Evolutionary conservation across 176 grass and related monocot species (phyloP), one percentile per base, ranked within the genome.

Genomic region (Cocos nucifera): DNA sequence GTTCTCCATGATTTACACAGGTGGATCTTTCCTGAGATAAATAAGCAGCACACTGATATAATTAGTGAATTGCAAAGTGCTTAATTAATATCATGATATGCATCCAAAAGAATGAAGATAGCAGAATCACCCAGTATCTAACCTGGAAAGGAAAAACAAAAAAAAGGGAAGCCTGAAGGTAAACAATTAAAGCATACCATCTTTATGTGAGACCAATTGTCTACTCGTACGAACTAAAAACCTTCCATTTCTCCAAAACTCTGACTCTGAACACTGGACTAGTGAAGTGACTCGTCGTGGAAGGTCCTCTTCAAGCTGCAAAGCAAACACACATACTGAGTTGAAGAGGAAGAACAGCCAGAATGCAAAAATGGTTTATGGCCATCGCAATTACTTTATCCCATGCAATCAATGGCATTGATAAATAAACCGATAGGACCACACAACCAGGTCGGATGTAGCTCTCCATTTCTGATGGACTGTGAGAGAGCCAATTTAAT

Each of bases 391-490:
- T 67, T 67, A 92, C 93, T 63, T 89, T 84, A 59, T 92, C 88
- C 93, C 93, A 92, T 68, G 88, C 78, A 59, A 89, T 75, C 64
- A 76, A 18, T 73, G 82, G 76, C 93, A 98, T 98, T 24, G 71
- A 89, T 48, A 92, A 75, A 71, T 92, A 98, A 58, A 98, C 75
- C 24, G 94, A 98, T 39, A 98, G 54, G 39, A 98, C 79, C 51
- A 98, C 67, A 74, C 94, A 93, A 67, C 88, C 94, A 54, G 88
- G 94, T 9, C 94, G 64, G 57, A 98, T 93, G 66, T 98, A 98
- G 53, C 94, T 89, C 61, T 98, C 94, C 85, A 98, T 98, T 63
- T 91, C 84, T 57, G 77, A 78, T 27, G 94, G 94, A 69, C 94
- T 98, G 71, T 80, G 80, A 54, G 83, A 85, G 56, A 98, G 84